Base-by-base conservation (phyloP, 306 rosid genomes). In the Inga oerstediana region DNA sequence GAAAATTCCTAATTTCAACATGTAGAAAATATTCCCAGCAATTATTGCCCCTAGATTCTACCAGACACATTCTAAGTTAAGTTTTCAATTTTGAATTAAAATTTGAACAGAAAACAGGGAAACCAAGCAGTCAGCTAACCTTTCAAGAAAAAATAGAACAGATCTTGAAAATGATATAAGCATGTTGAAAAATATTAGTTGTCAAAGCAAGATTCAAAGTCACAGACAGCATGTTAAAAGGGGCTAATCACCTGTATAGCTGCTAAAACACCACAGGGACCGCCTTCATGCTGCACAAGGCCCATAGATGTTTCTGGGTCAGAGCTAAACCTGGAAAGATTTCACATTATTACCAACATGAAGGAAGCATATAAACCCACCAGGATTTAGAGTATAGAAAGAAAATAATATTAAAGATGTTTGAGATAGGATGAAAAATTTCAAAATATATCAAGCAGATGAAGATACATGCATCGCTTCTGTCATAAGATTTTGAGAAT, bases 251-350 rank as follows among this genome's bases (percentile, higher is more conserved):
- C 99, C 87, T 96, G 99, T 88, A 96, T 87, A 80, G 99, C 93
- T 88, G 98, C 97, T 89, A 94, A 92, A 90, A 96, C 98, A 62
- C 98, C 99, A 89, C 99, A 96, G 75, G 99, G 99, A 80, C 99
- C 98, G 71, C 99, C 99, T 96, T 96, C 98, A 90, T 94, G 97
- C 91, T 96, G 99, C 92, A 96, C 99, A 75, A 96, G 89, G 76
- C 99, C 99, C 92, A 94, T 96, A 67, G 92, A 89, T 80, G 99
- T 96, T 88, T 84, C 88, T 71, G 84, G 86, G 85, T 87, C 90
- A 82, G 88, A 84, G 87, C 91, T 88, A 90, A 92, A 94, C 90
- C 98, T 94, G 72, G 66, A 86, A 81, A 82, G 85, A 82, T 70
- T 80, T 72, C 71, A 84, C n/a, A 39, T 73, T 54, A 86, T 87